Percentiles rank a stretch among this genome's conserved stretches.
Evolutionary conservation across 2,329 filamentous ascomycete genomes (phyloP).

Genomic region (Curvularia lunata): DNA sequence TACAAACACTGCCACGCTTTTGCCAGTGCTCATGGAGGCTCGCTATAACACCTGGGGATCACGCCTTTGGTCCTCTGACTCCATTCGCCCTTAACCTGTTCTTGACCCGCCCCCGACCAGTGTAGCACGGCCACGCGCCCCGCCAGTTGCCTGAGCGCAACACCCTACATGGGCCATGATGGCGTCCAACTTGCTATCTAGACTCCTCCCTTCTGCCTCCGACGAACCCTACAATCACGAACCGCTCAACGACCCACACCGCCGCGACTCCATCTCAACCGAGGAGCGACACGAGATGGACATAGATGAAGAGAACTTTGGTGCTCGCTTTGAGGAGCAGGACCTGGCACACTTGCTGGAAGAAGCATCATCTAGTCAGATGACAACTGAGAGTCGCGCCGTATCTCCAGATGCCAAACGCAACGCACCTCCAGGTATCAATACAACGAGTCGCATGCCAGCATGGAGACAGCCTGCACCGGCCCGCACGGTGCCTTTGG

Average conservation of each 20-base stretch:
- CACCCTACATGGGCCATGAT: constrained; percentile 48
- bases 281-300: constrained; percentile 56
- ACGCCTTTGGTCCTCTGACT: constrained; percentile 27
- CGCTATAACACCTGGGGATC: constrained; percentile 22
- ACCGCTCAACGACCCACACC: constrained; percentile 24
- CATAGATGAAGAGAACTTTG: constrained; percentile 58
- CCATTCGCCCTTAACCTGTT: constrained; percentile 10
- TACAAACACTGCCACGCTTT: constrained; percentile 25
- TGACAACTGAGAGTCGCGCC: constrained; percentile 52
- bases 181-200: constrained; percentile 61
- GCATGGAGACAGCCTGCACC: constrained; percentile 47
- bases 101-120: constrained; percentile 5
- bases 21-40: constrained; percentile 33
- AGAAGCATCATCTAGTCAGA: constrained; percentile 57
- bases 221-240: constrained; percentile 57
- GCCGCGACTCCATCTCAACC: constrained; percentile 36
- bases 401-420: constrained; percentile 45
- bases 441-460: constrained; percentile 39
- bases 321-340: constrained; percentile 60
- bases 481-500: constrained; percentile 35
- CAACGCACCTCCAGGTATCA: constrained; percentile 37
- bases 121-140: constrained; percentile 33
- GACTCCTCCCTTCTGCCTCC: constrained; percentile 57
- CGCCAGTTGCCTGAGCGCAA: constrained; percentile 34
- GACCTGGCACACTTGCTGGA: constrained; percentile 64